Percentiles rank a stretch among this genome's conserved stretches.
Evolutionary conservation across 805 yeast genomes (phyloP).

Genomic region (Lipomyces oligophaga): DNA sequence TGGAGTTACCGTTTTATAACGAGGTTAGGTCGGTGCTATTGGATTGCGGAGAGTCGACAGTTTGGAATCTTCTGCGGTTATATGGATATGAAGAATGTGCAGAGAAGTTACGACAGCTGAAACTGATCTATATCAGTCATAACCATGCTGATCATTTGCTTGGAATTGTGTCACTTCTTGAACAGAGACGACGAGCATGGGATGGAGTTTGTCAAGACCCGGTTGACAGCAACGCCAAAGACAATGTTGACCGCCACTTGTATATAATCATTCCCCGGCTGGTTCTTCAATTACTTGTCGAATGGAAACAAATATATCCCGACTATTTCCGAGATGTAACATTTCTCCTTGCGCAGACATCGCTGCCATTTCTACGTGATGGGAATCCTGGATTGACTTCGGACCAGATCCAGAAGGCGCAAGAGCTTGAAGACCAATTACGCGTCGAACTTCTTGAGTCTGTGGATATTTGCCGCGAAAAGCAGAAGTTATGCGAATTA

Average conservation of each 20-base stretch:
- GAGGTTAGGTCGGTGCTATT: constrained; percentile 46
- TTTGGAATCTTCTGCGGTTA: constrained; percentile 65
- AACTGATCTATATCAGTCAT: constrained; percentile 73
- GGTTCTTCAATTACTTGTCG: constrained; percentile 60
- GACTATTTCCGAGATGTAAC: constrained; percentile 5
- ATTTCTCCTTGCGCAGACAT: constrained; percentile 12
- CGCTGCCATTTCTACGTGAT: constrained; percentile 43
- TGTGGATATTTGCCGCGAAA: too few relatives aligned
- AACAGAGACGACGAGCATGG: constrained; percentile 51
- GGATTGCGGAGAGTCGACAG: constrained; percentile 95
- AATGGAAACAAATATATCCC: constrained; percentile 54
- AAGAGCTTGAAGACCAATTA: too few relatives aligned
- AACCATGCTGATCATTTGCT: constrained; percentile 96
- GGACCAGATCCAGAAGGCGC: too few relatives aligned
- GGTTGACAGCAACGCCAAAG: constrained; percentile 39
- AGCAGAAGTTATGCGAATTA: background rate
- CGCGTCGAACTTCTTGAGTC: too few relatives aligned
- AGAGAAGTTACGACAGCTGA: constrained; percentile 55
- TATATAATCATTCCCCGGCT: constrained; percentile 73
- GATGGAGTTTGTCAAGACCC: too few relatives aligned
- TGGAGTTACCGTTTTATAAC: constrained; percentile 56
- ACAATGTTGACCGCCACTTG: constrained; percentile 37
- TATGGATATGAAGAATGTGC: constrained; percentile 48
- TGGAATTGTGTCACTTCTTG: constrained; percentile 68
- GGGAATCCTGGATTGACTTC: constrained; percentile 39